Evolutionary conservation across 2,329 filamentous ascomycete genomes (phyloP).

Genomic region (Byssoonygena ceratinophila): DNA sequence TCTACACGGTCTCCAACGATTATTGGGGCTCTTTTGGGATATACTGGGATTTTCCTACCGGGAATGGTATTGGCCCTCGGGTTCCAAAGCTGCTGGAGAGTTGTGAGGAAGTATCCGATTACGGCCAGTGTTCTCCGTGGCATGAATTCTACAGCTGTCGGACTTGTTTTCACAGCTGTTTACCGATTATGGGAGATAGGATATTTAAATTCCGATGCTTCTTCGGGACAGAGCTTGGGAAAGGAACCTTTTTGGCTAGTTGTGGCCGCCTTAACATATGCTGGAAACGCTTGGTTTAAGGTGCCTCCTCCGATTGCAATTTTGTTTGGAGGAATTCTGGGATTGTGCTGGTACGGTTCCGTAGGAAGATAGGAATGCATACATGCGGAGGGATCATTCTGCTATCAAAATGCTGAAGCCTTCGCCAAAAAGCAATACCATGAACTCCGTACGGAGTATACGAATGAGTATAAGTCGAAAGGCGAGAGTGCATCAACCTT

Average conservation of each 20-base stretch:
- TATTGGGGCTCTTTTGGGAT: slow-evolving; percentile 44
- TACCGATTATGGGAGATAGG: slow-evolving; percentile 55
- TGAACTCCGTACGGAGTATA: too few relatives aligned
- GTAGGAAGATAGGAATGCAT: slow-evolving; percentile 21
- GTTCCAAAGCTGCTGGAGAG: slow-evolving; percentile 46
- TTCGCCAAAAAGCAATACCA: too few relatives aligned
- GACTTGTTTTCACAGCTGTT: slow-evolving; percentile 54
- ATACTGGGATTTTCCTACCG: slow-evolving; percentile 35
- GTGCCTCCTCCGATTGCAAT: slow-evolving; percentile 38
- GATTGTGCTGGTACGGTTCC: slow-evolving; percentile 40
- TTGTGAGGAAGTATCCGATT: slow-evolving; percentile 37
- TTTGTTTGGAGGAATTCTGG: slow-evolving; percentile 39
- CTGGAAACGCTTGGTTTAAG: slow-evolving; percentile 41
- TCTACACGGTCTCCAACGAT: slow-evolving; percentile 25
- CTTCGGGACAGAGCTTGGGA: slow-evolving; percentile 44
- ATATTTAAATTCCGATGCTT: slow-evolving; percentile 43
- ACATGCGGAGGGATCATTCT: neutral
- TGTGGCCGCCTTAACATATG: slow-evolving; percentile 43
- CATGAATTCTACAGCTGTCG: slow-evolving; percentile 51
- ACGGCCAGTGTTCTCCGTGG: slow-evolving; percentile 45
- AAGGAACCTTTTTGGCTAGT: slow-evolving; percentile 56
- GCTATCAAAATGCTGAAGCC: neutral
- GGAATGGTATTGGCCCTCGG: slow-evolving; percentile 28
- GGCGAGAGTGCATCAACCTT: too few relatives aligned
- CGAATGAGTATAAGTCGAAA: too few relatives aligned